Conservation (phyloP, 179 eudicot genomes). For the Vitellaria paradoxa region DNA sequence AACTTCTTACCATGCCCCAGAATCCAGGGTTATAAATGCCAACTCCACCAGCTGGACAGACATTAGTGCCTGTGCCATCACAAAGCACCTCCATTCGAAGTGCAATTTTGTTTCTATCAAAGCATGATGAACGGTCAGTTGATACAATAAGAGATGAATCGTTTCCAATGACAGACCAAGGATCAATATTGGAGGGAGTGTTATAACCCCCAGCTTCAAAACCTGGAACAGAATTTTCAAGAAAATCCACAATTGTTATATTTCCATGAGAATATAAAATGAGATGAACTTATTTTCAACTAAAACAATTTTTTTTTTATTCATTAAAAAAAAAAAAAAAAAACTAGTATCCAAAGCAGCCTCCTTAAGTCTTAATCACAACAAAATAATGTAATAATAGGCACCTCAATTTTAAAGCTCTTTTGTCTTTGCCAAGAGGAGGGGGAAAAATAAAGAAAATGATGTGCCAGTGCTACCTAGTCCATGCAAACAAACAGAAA, state of each 20-base stretch:
- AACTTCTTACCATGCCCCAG: constrained; percentile 86
- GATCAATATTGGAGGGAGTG: constrained; percentile 74
- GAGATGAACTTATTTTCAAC: background rate
- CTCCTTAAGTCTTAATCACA: background rate
- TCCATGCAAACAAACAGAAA: background rate
- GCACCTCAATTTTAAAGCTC: background rate
- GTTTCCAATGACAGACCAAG: constrained; percentile 79
- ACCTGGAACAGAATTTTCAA: constrained; percentile 38
- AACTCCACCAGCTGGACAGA: constrained; percentile 83
- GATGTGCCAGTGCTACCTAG: background rate
- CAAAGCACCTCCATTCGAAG: constrained; percentile 81
- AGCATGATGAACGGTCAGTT: constrained; percentile 82
- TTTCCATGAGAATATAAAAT: background rate
- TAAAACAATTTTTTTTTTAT: background rate
- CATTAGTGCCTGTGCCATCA: constrained; percentile 39
- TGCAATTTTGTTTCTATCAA: constrained; percentile 83
- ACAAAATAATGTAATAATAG: background rate
- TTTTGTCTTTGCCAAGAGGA: background rate
- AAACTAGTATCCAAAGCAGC: too few relatives aligned
- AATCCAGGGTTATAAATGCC: constrained; percentile 91
- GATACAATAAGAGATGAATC: constrained; percentile 57
- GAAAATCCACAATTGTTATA: background rate
- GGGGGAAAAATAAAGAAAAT: background rate
- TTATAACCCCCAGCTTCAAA: constrained; percentile 85
- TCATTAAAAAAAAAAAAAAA: too few relatives aligned